Evolutionary conservation across 2,329 filamentous ascomycete species (phyloP), one percentile per base, ranked within the genome.

Genomic region (Colletotrichum trifolii): DNA sequence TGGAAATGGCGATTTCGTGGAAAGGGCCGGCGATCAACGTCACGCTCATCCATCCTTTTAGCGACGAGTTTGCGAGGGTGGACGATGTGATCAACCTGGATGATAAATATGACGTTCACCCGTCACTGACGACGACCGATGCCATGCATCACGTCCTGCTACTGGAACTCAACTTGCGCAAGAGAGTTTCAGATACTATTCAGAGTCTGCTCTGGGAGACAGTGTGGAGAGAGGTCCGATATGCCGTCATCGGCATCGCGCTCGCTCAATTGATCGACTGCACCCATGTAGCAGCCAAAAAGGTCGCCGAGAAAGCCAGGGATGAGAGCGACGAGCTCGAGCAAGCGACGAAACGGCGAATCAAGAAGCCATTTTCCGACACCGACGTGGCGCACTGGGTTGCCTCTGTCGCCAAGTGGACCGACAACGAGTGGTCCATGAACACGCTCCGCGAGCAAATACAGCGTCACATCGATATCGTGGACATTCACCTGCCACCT

Each of bases 51-150:
- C 72, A 73, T 25, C 72, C 72, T 2, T 72, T 71, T 52, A 54
- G 70, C 47, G 69, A 73, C 53, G 61, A 67, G 1, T 73, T 72
- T 38, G 65, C 64, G 9, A 59, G 60, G 5, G 63, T 67, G 1
- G 69, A 70, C 8, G 64, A 67, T 13, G 69, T 68, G 9, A 68
- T 69, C n/a, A 70, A 73, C 36, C 58, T 73, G 1, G 72, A 73
- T 58, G 71, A 71, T n/a, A 67, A 71, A 46, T 73, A 73, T 47
- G 72, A 73, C 52, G 71, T 73, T 2, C 72, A 73, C 17, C 71
- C 72, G 34, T 70, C 68, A 7, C 68, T 73, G 10, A 71, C 70
- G 34, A 73, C 71, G 2, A 72, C 71, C n/a, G 72, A 73, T 45
- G 71, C 71, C 25, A 68, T 70, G 48, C 71, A 73, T 17, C 72